phyloP scores from a whole-genome alignment of 176 grass and related monocot species.

The Cenchrus fungigraminus region DNA sequence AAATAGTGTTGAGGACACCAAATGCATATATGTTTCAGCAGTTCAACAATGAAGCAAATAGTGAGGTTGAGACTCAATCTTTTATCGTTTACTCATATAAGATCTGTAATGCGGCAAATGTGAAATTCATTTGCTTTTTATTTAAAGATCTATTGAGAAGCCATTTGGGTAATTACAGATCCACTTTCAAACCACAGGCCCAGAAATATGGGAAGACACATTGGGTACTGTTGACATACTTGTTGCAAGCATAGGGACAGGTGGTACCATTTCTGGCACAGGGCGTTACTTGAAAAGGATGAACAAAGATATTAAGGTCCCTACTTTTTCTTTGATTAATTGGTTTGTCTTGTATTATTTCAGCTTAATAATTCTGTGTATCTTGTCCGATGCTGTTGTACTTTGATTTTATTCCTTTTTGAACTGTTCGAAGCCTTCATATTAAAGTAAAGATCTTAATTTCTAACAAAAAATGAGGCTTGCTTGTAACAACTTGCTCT shows the following conservation, averaged over 20 bases:
- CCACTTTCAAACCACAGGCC: constrained; percentile 99
- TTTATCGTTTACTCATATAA: constrained; percentile 30
- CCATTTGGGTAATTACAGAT: constrained; percentile 88
- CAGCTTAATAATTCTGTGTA: background rate
- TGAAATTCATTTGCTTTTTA: constrained; percentile 45
- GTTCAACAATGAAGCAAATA: constrained; percentile 81
- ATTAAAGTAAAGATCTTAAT: background rate
- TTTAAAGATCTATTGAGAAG: constrained; percentile 56
- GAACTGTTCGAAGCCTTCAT: background rate
- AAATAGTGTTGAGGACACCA: constrained; percentile 69
- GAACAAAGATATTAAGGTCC: constrained; percentile 88
- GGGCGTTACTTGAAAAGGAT: constrained; percentile 89
- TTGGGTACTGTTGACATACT: constrained; percentile 91
- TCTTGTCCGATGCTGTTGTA: background rate
- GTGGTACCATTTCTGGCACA: constrained; percentile 82
- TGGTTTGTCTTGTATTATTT: background rate
- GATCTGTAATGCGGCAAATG: constrained; percentile 10
- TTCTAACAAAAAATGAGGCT: background rate
- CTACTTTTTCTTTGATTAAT: constrained; percentile 29
- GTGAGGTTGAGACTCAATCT: constrained; percentile 57
- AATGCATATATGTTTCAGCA: constrained; percentile 92
- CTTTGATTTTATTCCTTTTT: background rate
- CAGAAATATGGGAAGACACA: constrained; percentile 98
- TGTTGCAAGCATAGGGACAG: constrained; percentile 95
- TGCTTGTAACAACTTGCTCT: background rate